These are phyloP conservation scores for Coniosporium tulheliwenetii DNA, from an alignment of 2,329 filamentous ascomycete genomes.

Conservation along the genomic window DNA sequence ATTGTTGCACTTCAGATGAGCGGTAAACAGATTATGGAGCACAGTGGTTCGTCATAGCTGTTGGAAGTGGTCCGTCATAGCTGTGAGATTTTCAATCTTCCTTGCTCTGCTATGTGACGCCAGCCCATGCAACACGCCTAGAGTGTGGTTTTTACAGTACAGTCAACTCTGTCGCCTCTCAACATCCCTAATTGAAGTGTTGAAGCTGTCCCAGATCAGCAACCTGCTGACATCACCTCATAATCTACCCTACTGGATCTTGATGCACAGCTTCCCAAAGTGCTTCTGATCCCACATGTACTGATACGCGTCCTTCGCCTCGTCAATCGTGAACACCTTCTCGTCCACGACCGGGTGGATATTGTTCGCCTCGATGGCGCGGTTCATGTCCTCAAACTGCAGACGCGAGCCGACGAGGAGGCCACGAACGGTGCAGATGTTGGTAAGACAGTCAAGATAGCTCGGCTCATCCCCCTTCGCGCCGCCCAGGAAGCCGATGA, in stretches of 20 bases:
- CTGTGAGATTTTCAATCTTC: no score
- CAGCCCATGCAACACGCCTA: no score
- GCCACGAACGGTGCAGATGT: constrained; percentile 40
- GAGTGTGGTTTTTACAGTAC: no score
- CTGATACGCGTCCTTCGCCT: constrained; percentile 35
- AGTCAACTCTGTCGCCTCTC: no score
- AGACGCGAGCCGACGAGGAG: constrained; percentile 39
- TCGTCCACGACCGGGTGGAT: constrained; percentile 44
- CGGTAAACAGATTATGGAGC: no score
- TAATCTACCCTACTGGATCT: constrained; percentile 13
- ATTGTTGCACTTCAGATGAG: no score
- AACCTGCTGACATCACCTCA: no score
- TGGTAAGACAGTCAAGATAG: constrained; percentile 33
- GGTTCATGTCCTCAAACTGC: constrained; percentile 44
- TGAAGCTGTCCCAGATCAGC: no score
- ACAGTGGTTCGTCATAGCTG: no score
- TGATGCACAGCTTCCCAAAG: constrained; percentile 25
- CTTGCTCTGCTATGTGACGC: no score
- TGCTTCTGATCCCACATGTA: constrained; percentile 34
- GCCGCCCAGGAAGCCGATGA: constrained; percentile 44
- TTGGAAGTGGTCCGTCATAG: no score
- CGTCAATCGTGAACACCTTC: constrained; percentile 37
- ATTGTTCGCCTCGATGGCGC: constrained; percentile 40
- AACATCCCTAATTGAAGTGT: no score
- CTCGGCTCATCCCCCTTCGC: constrained; percentile 30